phyloP scores from a whole-genome alignment of 164 flowering plant genomes.

The Berberis vulgaris region DNA sequence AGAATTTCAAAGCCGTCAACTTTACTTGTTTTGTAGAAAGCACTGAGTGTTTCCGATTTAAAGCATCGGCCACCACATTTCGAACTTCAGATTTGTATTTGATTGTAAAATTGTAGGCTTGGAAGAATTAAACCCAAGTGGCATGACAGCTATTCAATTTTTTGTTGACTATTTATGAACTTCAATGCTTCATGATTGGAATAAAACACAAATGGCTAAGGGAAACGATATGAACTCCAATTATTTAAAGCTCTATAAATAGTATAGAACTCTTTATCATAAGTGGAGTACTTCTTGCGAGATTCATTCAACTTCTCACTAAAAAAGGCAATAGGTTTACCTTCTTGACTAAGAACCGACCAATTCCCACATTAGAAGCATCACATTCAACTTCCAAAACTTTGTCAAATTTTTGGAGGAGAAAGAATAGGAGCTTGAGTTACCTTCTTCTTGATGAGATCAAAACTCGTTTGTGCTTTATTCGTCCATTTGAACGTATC shows the following conservation, averaged over 20 bases:
- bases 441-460: neutral
- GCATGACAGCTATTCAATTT: constrained; percentile 1
- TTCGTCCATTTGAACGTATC: neutral
- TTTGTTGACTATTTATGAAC: constrained; percentile 3
- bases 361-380: constrained; percentile 1
- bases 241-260: neutral
- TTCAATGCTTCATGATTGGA: constrained; percentile 7
- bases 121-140: constrained; percentile 8
- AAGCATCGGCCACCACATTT: constrained; percentile 10
- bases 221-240: constrained; percentile 1
- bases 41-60: neutral
- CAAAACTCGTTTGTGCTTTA: neutral
- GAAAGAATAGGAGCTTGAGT: neutral
- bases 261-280: constrained; percentile 10
- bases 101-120: neutral
- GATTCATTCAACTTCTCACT: constrained; percentile 2
- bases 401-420: neutral
- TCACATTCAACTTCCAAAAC: constrained; percentile 5
- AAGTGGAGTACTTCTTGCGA: neutral
- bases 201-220: neutral
- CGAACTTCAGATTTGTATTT: neutral
- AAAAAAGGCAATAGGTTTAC: neutral
- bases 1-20: constrained; percentile 6
- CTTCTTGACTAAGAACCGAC: neutral
- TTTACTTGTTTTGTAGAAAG: neutral